Base-by-base conservation (phyloP, 1,139 yeast species). In the Geotrichum histeridarum region DNA sequence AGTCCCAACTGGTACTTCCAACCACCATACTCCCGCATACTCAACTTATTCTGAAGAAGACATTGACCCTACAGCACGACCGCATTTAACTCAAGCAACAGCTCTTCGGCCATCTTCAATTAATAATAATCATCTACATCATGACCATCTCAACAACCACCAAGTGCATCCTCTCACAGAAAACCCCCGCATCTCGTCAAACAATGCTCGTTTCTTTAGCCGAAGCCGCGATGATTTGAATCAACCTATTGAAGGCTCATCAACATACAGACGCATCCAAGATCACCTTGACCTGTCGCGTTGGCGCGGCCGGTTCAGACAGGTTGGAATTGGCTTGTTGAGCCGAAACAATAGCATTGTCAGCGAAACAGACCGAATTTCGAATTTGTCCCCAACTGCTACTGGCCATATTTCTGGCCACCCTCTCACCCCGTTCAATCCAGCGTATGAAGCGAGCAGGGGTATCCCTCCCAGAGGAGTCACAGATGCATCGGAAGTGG, bases 251-350 rank as follows among this genome's bases (percentile, higher is more conserved):
- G 47, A 43, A 27, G 47, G 47, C 14, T 18, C 27, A 9, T 43
- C 47, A 7, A 43, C 47, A 11, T 43, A 43, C 30, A 7, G 38
- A 6, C 47, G 47, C 2, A 43, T 43, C n/a, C 47, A 43, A 15
- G 47, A 43, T n/a, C 47, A 43, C 12, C 47, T 43, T 8, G 47
- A 43, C 14, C n/a, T 43, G 9, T 43, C 47, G 2, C 47, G 47
- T n/a, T 43, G 47, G 47, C 37, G 47, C 4, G 47, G 47, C 18
- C 38, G 38, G 8, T 32, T 43, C 14, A 14, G 36, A 12, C 33
- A 27, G 8, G 32, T 41, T 4, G 43, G 43, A 8, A 27, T n/a
- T 22, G 46, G 46, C 3, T 35, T 42, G 11, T 11, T 42, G 36
- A 42, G 46, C 17, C n/a, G 46, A n/a, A 30, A 15, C 36, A 42